Evolutionary conservation across 164 flowering plant genomes (phyloP).

Genomic region (Macadamia integrifolia): DNA sequence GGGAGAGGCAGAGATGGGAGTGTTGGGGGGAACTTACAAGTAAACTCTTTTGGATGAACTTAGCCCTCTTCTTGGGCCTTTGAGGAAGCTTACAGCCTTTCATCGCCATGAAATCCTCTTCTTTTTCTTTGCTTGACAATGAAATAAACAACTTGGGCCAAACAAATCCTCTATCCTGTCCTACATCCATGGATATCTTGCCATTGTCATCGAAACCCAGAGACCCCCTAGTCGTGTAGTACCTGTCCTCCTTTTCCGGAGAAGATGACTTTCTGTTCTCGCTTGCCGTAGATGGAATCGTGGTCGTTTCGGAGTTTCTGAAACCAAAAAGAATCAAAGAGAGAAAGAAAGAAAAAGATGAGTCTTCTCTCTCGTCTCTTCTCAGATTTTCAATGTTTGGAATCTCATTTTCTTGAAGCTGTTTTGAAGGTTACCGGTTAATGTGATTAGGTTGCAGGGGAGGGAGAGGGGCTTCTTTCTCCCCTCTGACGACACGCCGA

Average conservation of each 20-base stretch:
- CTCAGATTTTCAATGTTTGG: conserved; percentile 20
- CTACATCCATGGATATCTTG: conserved; percentile 39
- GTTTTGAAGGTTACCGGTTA: conserved; percentile 1
- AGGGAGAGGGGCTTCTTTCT: conserved; percentile 23
- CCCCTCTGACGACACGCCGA: conserved; percentile 26
- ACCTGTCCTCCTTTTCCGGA: conserved; percentile 45
- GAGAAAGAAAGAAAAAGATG: conserved; percentile 2
- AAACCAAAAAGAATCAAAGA: neutral
- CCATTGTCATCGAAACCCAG: conserved; percentile 36
- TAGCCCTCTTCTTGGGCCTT: conserved; percentile 25
- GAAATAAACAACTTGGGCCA: neutral
- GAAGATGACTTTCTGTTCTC: conserved; percentile 14
- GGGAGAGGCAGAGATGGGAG: neutral
- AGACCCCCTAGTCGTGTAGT: conserved; percentile 47
- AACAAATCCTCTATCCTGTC: neutral
- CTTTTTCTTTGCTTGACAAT: neutral
- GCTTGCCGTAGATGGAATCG: neutral
- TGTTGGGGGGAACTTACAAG: conserved; percentile 27
- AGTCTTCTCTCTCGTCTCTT: conserved; percentile 1
- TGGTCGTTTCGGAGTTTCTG: neutral
- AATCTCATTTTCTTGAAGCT: neutral
- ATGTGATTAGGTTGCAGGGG: conserved; percentile 15
- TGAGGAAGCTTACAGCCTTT: conserved; percentile 1
- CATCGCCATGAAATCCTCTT: neutral
- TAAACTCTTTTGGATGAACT: conserved; percentile 37